A percentile compares a stretch with the other conserved stretches of the same genome.
phyloP scores from a whole-genome alignment of 768 basidiomycete species.

The Mycena kentingensis region DNA sequence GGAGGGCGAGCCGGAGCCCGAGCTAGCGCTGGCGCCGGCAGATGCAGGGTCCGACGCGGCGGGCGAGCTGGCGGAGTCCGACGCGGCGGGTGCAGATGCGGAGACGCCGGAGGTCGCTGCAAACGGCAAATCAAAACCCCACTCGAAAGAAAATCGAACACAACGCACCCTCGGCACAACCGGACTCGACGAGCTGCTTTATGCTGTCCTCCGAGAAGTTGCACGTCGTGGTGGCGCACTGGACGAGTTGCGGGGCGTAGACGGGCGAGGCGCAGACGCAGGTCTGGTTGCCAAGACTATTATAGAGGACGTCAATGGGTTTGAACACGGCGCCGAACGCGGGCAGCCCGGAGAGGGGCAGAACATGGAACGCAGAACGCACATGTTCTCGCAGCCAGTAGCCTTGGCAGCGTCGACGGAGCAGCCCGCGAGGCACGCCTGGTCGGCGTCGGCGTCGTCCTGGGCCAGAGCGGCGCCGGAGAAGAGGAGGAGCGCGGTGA shows the following conservation, averaged over 20 bases:
- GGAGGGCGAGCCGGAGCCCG: too few relatives aligned
- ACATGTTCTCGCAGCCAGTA: neutral
- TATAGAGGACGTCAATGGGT: neutral
- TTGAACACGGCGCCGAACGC: neutral
- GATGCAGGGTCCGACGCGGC: too few relatives aligned
- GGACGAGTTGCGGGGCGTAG: conserved; percentile 3
- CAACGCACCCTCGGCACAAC: neutral
- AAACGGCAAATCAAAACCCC: too few relatives aligned
- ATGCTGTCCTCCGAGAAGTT: conserved; percentile 5
- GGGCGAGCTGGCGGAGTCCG: too few relatives aligned
- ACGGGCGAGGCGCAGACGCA: conserved; percentile 5
- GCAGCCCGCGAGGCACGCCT: neutral
- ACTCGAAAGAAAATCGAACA: too few relatives aligned
- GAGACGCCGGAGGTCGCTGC: too few relatives aligned
- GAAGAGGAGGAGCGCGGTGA: neutral
- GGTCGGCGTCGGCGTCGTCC: neutral
- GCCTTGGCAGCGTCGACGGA: neutral
- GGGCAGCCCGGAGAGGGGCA: neutral
- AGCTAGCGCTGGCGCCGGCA: too few relatives aligned
- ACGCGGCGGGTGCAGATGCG: too few relatives aligned
- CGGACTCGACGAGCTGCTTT: conserved; percentile 4
- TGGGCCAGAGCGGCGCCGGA: neutral
- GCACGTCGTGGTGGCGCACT: conserved; percentile 9
- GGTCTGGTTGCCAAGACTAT: neutral
- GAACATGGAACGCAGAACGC: neutral